Evolutionary conservation across 208 protist species (phyloP).

Genomic region (Porcisia hertigi): DNA sequence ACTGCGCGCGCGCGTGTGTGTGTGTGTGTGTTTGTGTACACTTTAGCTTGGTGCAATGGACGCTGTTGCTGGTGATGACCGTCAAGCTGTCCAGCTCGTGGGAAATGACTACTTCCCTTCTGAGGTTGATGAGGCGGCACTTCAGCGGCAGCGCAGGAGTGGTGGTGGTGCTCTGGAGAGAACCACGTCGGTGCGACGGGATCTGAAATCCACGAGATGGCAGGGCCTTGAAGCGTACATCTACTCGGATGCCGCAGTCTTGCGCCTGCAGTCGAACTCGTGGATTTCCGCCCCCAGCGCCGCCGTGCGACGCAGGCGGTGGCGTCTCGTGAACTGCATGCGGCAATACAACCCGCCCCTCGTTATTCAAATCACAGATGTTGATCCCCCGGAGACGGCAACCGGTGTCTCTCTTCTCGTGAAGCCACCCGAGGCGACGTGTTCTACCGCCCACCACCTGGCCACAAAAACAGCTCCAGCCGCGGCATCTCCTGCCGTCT

Average conservation of each 20-base stretch:
- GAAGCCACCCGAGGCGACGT: neutral
- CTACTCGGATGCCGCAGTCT: constrained; percentile 8
- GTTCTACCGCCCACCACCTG: neutral
- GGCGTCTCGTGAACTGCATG: constrained; percentile 14
- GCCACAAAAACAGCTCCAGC: neutral
- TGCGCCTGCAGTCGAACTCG: neutral
- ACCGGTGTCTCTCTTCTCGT: neutral
- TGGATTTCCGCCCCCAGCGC: constrained; percentile 2
- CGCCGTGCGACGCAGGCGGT: neutral
- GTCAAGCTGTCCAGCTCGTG: neutral
- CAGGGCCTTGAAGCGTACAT: constrained; percentile 12
- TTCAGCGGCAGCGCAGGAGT: neutral
- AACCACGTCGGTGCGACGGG: neutral
- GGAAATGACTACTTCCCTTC: constrained; percentile 17
- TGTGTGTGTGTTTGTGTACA: neutral
- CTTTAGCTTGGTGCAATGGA: neutral
- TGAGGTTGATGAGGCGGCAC: neutral
- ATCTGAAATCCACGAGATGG: neutral
- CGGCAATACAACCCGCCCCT: neutral
- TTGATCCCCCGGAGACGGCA: neutral
- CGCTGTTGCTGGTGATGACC: neutral
- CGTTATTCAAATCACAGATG: neutral
- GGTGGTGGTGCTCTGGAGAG: neutral
- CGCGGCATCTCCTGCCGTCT: neutral
- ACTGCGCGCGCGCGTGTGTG: neutral